Percentiles rank a stretch among this genome's conserved stretches.
These are phyloP conservation scores for Candida frijolesensis DNA, from an alignment of 1,139 yeast genomes.

Conservation along the genomic window DNA sequence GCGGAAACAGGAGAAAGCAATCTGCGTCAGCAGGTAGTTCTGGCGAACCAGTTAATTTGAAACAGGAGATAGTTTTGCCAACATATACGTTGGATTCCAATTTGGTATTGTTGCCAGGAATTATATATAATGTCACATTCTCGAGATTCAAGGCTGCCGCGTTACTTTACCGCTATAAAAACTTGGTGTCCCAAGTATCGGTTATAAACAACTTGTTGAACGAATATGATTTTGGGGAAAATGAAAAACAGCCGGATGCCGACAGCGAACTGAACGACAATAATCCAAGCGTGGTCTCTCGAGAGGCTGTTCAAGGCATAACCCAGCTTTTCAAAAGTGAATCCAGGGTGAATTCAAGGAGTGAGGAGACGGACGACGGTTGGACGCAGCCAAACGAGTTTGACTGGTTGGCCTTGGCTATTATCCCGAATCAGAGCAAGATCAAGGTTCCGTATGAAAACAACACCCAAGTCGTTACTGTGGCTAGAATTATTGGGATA, in stretches of 20 bases:
- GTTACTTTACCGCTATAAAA: constrained; percentile 41
- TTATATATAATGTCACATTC: constrained; percentile 58
- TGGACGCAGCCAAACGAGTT: constrained; percentile 20
- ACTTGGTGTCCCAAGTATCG: constrained; percentile 31
- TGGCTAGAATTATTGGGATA: constrained; percentile 52
- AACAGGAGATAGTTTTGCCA: constrained; percentile 29
- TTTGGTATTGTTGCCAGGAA: constrained; percentile 61
- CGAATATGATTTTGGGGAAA: constrained; percentile 34
- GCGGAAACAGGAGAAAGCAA: background rate
- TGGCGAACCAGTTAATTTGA: background rate
- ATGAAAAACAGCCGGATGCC: background rate
- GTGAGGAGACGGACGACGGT: background rate
- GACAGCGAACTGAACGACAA: background rate
- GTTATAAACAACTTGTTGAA: constrained; percentile 33
- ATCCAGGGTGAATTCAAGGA: constrained; percentile 15
- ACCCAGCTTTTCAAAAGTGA: constrained; percentile 28
- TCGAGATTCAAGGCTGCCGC: constrained; percentile 51
- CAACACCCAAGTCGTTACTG: constrained; percentile 37
- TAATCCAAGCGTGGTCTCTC: constrained; percentile 30
- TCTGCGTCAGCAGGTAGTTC: background rate
- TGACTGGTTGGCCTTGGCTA: constrained; percentile 44
- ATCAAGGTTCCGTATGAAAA: constrained; percentile 23
- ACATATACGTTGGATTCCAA: constrained; percentile 46
- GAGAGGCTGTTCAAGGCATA: constrained; percentile 41
- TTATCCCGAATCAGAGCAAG: constrained; percentile 43